Conservation (phyloP, 495 filamentous ascomycete genomes). For the Patellaria atrata region DNA sequence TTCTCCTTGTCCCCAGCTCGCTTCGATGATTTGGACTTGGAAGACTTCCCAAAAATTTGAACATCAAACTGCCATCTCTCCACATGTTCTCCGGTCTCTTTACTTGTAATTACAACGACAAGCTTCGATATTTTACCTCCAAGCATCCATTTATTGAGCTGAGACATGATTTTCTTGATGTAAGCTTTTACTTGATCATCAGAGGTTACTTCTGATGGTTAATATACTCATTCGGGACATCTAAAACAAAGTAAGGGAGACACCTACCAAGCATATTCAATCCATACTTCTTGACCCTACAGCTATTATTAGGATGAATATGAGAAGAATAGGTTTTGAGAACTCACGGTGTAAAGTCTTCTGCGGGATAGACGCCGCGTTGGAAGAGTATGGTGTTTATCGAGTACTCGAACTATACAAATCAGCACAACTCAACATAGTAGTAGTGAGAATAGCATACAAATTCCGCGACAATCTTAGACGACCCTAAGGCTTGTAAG, state of each 20-base stretch:
- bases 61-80: conserved; percentile 99
- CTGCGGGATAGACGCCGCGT: conserved; percentile 90
- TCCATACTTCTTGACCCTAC: conserved; percentile 93
- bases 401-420: conserved; percentile 59
- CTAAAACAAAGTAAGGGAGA: not conserved
- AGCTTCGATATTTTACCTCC: conserved; percentile 93
- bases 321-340: not conserved
- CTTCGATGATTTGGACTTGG: conserved; percentile 37
- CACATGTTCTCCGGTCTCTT: conserved; percentile 89
- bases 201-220: conserved; percentile 47
- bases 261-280: conserved; percentile 81
- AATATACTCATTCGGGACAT: not conserved
- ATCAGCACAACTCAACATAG: conserved; percentile 1
- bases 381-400: conserved; percentile 98
- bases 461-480: conserved; percentile 89
- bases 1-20: conserved; percentile 50
- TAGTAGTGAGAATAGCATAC: conserved; percentile 36
- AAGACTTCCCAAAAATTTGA: conserved; percentile 50
- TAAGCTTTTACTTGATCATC: conserved; percentile 98
- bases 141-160: conserved; percentile 91
- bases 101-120: conserved; percentile 87
- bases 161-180: conserved; percentile 96
- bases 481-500: conserved; percentile 52
- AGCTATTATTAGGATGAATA: not conserved
- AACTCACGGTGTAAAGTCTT: conserved; percentile 84